Conservation (phyloP, 2,329 filamentous ascomycete species). For the Epichloe typhina region DNA sequence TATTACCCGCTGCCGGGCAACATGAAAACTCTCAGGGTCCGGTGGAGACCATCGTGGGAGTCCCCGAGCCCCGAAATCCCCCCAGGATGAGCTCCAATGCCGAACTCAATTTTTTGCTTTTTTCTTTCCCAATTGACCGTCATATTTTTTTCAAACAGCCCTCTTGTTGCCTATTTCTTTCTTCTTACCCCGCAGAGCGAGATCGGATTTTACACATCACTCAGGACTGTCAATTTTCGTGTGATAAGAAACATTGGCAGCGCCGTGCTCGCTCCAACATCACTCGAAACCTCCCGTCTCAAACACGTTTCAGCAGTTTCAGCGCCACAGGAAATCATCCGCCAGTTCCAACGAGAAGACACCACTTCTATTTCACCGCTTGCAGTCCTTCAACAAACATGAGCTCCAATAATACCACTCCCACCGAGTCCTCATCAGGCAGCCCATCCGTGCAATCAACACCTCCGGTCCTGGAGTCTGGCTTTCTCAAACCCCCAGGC, state of each 20-base stretch:
- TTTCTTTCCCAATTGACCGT: not conserved
- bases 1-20: too few species aligned
- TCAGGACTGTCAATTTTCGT: too few species aligned
- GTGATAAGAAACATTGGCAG: too few species aligned
- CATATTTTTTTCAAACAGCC: too few species aligned
- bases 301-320: not conserved
- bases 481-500: slow-evolving; percentile 26
- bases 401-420: not conserved
- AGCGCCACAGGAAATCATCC: not conserved
- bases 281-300: not conserved
- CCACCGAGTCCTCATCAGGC: not conserved
- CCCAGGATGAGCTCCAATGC: not conserved
- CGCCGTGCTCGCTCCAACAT: not conserved
- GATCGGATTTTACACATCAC: too few species aligned
- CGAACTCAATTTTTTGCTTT: not conserved
- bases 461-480: slow-evolving; percentile 15
- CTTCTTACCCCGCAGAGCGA: too few species aligned
- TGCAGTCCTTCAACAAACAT: not conserved
- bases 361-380: not conserved
- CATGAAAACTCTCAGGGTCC: not conserved
- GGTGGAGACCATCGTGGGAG: not conserved
- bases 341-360: not conserved
- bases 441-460: slow-evolving; percentile 14
- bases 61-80: not conserved
- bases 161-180: too few species aligned